Base-by-base conservation (phyloP, 805 yeast genomes). In the Wickerhamiella azyma region DNA sequence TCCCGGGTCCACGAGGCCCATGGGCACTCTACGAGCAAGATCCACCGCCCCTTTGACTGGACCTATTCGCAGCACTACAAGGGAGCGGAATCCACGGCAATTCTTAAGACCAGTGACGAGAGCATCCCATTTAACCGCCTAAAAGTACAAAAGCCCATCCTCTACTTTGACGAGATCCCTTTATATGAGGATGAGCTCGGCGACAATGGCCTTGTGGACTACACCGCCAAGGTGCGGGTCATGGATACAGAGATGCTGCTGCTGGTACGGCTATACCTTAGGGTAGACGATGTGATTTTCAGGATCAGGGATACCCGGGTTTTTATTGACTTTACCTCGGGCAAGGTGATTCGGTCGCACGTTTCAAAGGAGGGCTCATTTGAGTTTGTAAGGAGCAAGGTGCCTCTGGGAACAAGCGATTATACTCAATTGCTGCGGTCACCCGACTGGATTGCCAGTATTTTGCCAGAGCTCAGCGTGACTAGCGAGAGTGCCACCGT, bases 151-250 rank as follows among this genome's bases (percentile, higher is more conserved):
- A 95, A 85, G 56, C 94, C 94, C 1, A 92, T 92, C 38, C 59
- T 85, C 46, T 86, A 84, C 61, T 92, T 76, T 58, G 96, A 86
- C 59, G 96, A 89, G 55, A 76, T 85, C 68, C 76, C 84, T 6
- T 66, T 92, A 28, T 92, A 75, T 59, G 99, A 92, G 59, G 99
- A 92, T 58, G 99, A 92, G 60, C 68, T 92, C 46, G 97, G 94
- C 3, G 99, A 92, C 61, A 92, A 89, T 61, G 99, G 99, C 7
- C 81, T 85, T 14, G 76, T 94, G 0, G 73, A 84, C 46, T 64
- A 84, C 46, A 76, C 77, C 44, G 77, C 79, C 30, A 88, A 88
- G 61, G 74, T 92, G 17, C 67, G 99, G 51, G 96, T 86, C 3
- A 92, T 92, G 96, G 78, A 78, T 6, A 74, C 79, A 43, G 75